Conservation (phyloP, 192 early-diverging fungal genomes). For the Dissophora ornata region DNA sequence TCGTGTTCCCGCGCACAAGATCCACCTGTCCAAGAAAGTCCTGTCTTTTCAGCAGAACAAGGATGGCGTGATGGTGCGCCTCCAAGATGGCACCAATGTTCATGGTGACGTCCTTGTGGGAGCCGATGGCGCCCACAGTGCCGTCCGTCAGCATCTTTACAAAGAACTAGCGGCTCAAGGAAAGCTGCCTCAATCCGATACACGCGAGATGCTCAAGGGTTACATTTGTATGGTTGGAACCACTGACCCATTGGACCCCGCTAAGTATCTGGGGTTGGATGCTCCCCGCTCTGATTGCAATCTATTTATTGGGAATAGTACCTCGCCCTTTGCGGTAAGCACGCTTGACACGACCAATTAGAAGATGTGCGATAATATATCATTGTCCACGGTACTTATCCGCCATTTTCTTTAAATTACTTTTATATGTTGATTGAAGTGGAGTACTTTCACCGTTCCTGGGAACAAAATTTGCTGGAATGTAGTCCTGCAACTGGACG, state of each 20-base stretch:
- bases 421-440: not conserved
- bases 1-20: not conserved
- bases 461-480: constrained; percentile 23
- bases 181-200: not conserved
- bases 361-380: too few relatives aligned
- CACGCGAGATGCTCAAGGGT: not conserved
- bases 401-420: not conserved
- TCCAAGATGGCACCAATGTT: constrained; percentile 4
- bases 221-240: constrained; percentile 21
- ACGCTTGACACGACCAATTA: not conserved
- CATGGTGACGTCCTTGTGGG: constrained; percentile 30
- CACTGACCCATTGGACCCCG: constrained; percentile 5
- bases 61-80: constrained; percentile 7
- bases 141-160: constrained; percentile 17
- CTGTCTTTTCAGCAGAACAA: constrained; percentile 5
- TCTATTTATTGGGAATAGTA: constrained; percentile 1
- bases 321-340: constrained; percentile 4
- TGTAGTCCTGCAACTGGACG: constrained; percentile 3
- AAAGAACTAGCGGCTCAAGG: not conserved
- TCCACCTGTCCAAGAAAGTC: constrained; percentile 15
- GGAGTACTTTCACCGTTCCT: constrained; percentile 17
- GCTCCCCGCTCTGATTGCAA: not conserved
- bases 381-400: too few relatives aligned
- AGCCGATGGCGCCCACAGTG: constrained; percentile 18
- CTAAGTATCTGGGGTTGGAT: not conserved